These are phyloP conservation scores for Acanthamoeba triangularis DNA, from an alignment of 208 protist genomes.

Conservation along the genomic window DNA sequence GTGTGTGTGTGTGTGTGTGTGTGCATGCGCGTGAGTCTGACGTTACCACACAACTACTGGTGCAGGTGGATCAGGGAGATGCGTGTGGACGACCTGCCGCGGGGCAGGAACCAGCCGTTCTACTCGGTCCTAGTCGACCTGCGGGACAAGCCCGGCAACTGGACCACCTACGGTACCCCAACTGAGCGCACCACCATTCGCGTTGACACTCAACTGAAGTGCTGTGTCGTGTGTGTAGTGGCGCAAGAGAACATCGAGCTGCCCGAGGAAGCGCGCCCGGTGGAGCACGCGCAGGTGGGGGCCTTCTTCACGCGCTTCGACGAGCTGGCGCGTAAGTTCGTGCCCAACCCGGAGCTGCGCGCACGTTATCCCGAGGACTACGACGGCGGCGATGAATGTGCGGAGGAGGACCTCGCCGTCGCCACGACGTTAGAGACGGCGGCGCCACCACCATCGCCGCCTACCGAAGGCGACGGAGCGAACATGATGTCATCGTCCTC, in stretches of 20 bases:
- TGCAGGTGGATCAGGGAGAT: slow-evolving; percentile 8
- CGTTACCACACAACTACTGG: neutral
- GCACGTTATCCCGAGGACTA: neutral
- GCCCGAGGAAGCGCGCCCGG: neutral
- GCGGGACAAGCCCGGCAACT: slow-evolving; percentile 43
- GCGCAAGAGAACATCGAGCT: slow-evolving; percentile 25
- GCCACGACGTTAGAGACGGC: too few relatives aligned
- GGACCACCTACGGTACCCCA: neutral
- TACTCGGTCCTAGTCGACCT: neutral
- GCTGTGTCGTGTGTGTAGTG: neutral
- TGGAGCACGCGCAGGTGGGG: slow-evolving; percentile 23
- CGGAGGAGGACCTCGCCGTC: too few relatives aligned
- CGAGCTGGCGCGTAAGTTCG: neutral
- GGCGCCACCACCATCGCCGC: too few relatives aligned
- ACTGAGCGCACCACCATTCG: neutral
- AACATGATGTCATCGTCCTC: too few relatives aligned
- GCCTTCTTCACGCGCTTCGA: slow-evolving; percentile 25
- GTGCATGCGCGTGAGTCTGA: neutral
- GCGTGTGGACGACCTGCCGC: neutral
- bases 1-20: neutral
- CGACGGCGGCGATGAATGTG: too few relatives aligned
- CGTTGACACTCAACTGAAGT: neutral
- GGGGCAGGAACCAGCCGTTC: neutral
- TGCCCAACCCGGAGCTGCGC: slow-evolving; percentile 11
- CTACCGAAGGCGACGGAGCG: too few relatives aligned